phyloP scores from a whole-genome alignment of 805 yeast genomes.

The Priceomyces medius region DNA sequence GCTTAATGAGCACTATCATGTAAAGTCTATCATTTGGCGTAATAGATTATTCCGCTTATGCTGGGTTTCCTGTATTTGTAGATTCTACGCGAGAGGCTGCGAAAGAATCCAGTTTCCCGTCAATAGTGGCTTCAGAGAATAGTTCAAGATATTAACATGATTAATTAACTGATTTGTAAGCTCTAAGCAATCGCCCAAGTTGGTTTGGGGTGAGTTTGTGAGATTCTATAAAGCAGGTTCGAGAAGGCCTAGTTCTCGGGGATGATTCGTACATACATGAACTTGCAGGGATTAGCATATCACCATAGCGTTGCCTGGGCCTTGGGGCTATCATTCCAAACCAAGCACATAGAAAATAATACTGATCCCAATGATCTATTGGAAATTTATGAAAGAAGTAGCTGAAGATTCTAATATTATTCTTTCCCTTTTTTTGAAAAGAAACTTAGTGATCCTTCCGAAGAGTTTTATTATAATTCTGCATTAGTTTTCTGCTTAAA shows the following conservation, averaged over 20 bases:
- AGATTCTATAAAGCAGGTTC: not conserved
- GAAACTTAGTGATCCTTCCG: no score
- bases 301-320: slow-evolving; percentile 1
- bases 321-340: no score
- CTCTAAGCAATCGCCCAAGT: no score
- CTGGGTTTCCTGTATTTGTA: not conserved
- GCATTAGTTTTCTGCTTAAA: not conserved
- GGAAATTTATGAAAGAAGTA: not conserved
- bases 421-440: not conserved
- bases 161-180: no score
- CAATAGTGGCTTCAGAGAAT: no score
- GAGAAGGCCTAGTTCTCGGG: not conserved
- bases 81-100: not conserved
- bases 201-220: no score
- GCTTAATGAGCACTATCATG: no score
- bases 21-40: no score
- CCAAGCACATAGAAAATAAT: not conserved
- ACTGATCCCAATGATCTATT: not conserved
- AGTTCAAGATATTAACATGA: no score
- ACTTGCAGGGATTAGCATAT: not conserved
- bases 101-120: not conserved
- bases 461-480: not conserved
- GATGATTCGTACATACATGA: not conserved
- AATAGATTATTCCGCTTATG: no score
- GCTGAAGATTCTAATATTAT: not conserved